Base-by-base conservation (phyloP, 2,329 filamentous ascomycete species). In the Hypomyces perniciosus region DNA sequence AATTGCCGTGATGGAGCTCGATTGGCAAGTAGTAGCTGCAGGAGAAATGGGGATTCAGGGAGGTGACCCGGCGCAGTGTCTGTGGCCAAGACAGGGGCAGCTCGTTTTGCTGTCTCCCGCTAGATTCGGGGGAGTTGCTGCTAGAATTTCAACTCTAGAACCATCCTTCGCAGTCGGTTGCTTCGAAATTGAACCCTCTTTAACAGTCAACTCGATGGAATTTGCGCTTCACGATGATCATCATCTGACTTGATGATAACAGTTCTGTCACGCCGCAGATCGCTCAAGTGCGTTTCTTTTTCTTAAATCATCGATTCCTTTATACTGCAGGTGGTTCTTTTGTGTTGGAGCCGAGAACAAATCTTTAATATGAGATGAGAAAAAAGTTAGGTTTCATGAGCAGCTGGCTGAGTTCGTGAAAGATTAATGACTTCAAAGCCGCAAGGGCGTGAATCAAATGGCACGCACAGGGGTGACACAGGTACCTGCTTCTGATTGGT, bases 391-490 rank as follows among this genome's bases (percentile, higher is more conserved):
- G 37, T 5, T 27, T 4, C 9, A 26, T 35, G n/a, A 48, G 13
- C 29, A 33, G 20, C 30, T 40, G 26, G 5, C 4, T 12, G 34
- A 33, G 42, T 31, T 33, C 44, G 28, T 46, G 39, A 34, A 51
- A 31, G 43, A 31, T 45, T 26, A 27, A n/a, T 46, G 43, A 41
- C 7, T 34, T 44, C 13, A 50, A 35, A 41, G 8, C 37, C 50
- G n/a, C 42, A 28, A 50, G 29, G 38, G 30, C 46, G 37, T 44
- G 34, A 35, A 41, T 42, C 45, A 20, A 31, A 28, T 20, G 29
- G 8, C 26, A 26, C 7, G 43, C 12, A 28, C 35, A 51, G 38
- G 38, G 40, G 48, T 53, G 51, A 48, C 51, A 44, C 51, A 46
- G 48, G 4, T 31, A 44, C 38, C 20, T 13, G 7, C 20, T 28